phyloP scores from a whole-genome alignment of 2,329 filamentous ascomycete genomes.

The Tolypocladium capitatum region DNA sequence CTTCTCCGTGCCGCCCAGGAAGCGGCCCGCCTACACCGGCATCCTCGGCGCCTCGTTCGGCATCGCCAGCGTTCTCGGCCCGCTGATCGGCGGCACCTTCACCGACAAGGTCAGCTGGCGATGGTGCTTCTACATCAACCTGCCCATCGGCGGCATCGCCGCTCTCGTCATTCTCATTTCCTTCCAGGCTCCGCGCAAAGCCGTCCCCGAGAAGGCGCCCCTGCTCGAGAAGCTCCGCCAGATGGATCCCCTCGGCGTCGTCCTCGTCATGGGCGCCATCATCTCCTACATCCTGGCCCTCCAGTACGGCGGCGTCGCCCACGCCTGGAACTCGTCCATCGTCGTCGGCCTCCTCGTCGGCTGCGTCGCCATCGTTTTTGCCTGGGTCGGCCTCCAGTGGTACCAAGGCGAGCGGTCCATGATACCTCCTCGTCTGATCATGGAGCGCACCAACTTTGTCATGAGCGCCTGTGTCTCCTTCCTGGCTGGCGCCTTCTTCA shows the following conservation, averaged over 20 bases:
- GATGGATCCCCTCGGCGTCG: constrained; percentile 32
- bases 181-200: constrained; percentile 27
- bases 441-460: constrained; percentile 23
- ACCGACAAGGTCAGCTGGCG: constrained; percentile 23
- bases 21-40: constrained; percentile 22
- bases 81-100: constrained; percentile 23
- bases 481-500: constrained; percentile 28
- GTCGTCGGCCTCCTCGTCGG: constrained; percentile 31
- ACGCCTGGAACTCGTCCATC: constrained; percentile 26
- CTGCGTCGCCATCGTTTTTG: constrained; percentile 17
- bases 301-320: constrained; percentile 31
- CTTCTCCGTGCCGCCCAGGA: constrained; percentile 23
- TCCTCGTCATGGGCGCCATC: constrained; percentile 30
- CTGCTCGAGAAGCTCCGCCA: constrained; percentile 31
- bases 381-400: constrained; percentile 24
- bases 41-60: constrained; percentile 23
- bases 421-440: constrained; percentile 25
- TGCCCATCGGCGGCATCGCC: constrained; percentile 22
- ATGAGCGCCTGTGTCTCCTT: constrained; percentile 27
- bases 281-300: constrained; percentile 31
- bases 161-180: constrained; percentile 23
- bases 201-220: constrained; percentile 21
- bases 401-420: constrained; percentile 32
- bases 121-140: constrained; percentile 27
- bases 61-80: constrained; percentile 22